phyloP scores from a whole-genome alignment of 2,329 filamentous ascomycete genomes.

The Claviceps capensis region DNA sequence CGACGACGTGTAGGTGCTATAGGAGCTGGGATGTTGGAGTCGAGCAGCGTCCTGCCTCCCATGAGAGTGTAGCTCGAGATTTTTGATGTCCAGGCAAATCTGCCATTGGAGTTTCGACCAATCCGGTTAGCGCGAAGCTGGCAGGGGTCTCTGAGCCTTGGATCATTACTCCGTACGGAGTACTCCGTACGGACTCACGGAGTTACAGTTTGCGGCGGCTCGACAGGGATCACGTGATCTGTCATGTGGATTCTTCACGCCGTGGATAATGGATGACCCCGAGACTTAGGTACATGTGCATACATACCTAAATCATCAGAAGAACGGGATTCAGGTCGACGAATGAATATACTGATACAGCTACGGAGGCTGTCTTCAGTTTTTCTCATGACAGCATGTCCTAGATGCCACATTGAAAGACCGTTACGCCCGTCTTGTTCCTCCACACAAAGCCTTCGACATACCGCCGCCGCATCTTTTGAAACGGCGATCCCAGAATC shows the following conservation, averaged over 20 bases:
- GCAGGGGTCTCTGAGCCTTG: no score
- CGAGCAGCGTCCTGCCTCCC: slow-evolving; percentile 9
- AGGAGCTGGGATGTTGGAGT: not conserved
- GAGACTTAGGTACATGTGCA: no score
- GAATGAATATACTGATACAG: no score
- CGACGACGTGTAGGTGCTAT: not conserved
- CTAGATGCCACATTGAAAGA: not conserved
- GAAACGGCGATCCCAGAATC: slow-evolving; percentile 9
- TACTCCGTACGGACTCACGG: no score
- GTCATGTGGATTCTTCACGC: not conserved
- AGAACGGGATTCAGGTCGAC: no score
- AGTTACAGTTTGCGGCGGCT: no score
- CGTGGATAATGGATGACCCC: no score
- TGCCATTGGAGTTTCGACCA: slow-evolving; percentile 4
- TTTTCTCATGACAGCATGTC: not conserved
- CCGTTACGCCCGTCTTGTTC: not conserved
- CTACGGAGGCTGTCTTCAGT: no score
- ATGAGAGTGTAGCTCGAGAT: slow-evolving; percentile 13
- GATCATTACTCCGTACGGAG: no score
- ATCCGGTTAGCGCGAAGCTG: slow-evolving; percentile 2
- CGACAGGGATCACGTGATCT: not conserved
- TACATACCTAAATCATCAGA: no score
- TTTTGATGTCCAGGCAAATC: slow-evolving; percentile 15
- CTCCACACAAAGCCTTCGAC: not conserved
- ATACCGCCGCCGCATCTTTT: slow-evolving; percentile 1